These are phyloP conservation scores for Micractinium sp. DNA, from an alignment of 139 green algal genomes.

Conservation along the genomic window DNA sequence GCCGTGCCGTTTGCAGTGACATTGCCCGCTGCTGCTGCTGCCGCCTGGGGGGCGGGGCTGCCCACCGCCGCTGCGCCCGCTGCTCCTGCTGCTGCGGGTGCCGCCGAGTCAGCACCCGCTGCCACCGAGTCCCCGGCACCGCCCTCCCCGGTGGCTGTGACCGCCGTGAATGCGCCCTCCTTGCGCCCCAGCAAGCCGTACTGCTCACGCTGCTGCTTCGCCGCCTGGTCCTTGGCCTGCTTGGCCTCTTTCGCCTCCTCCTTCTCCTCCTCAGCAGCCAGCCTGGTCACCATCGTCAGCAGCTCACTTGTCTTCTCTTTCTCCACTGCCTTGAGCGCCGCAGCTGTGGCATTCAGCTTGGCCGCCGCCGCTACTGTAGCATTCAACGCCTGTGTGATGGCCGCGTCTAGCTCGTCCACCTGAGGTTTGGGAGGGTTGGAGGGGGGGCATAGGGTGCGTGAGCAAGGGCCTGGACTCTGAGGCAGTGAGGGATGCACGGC, in stretches of 20 bases:
- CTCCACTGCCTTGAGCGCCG: slow-evolving; percentile 39
- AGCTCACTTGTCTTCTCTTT: slow-evolving; percentile 46
- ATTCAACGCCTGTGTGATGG: slow-evolving; percentile 39
- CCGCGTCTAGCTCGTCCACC: slow-evolving; percentile 17
- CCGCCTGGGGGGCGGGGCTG: neutral
- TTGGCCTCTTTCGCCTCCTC: slow-evolving; percentile 20
- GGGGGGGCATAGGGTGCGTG: neutral
- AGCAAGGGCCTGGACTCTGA: neutral
- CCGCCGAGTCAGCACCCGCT: neutral
- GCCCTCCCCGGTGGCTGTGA: neutral
- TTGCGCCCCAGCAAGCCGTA: slow-evolving; percentile 18
- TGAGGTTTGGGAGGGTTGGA: neutral
- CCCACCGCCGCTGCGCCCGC: neutral
- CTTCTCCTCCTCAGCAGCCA: slow-evolving; percentile 29
- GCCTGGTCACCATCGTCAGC: slow-evolving; percentile 34
- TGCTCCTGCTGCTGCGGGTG: neutral
- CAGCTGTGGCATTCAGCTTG: slow-evolving; percentile 37
- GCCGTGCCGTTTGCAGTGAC: neutral
- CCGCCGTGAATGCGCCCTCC: neutral
- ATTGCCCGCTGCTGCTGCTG: neutral
- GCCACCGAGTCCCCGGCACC: neutral
- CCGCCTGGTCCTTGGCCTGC: neutral
- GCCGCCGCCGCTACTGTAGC: slow-evolving; percentile 35
- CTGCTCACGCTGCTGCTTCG: neutral
- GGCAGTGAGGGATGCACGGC: too few species aligned